Evolutionary conservation across 176 grass and related monocot genomes (phyloP).

Genomic region (Eragrostis nindensis): DNA sequence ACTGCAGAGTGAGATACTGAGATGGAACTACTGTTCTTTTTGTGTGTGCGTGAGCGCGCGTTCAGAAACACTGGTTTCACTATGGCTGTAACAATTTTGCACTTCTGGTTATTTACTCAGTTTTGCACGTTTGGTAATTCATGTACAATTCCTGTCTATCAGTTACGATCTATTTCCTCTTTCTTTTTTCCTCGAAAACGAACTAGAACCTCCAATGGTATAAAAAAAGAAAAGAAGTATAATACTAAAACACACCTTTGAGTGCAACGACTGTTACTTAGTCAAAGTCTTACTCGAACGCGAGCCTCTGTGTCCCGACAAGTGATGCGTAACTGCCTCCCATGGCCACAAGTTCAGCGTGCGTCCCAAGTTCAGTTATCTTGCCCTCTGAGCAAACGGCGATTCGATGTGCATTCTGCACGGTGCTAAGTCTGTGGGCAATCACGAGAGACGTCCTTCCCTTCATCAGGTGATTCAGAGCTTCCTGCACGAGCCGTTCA

Average conservation of each 20-base stretch:
- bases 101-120: too few relatives aligned
- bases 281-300: constrained; percentile 63
- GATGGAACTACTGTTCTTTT: too few relatives aligned
- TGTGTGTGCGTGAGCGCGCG: too few relatives aligned
- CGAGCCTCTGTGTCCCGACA: constrained; percentile 80
- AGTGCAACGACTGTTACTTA: background rate
- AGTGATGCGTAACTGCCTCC: constrained; percentile 81
- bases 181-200: background rate
- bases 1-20: too few relatives aligned
- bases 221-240: background rate
- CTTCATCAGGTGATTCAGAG: constrained; percentile 87
- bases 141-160: background rate
- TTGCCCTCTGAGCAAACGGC: constrained; percentile 79
- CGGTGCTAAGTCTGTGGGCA: constrained; percentile 88
- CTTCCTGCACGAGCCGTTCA: constrained; percentile 88
- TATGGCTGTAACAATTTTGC: too few relatives aligned
- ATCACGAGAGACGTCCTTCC: constrained; percentile 91
- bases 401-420: constrained; percentile 85
- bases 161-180: constrained; percentile 13
- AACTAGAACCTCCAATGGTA: background rate
- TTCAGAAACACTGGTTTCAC: too few relatives aligned
- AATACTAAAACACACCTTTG: background rate
- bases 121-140: background rate
- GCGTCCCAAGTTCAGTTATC: constrained; percentile 73
- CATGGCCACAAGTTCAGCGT: constrained; percentile 67